phyloP scores from a whole-genome alignment of 1,284 basidiomycete species.

The Tilletia caries region DNA sequence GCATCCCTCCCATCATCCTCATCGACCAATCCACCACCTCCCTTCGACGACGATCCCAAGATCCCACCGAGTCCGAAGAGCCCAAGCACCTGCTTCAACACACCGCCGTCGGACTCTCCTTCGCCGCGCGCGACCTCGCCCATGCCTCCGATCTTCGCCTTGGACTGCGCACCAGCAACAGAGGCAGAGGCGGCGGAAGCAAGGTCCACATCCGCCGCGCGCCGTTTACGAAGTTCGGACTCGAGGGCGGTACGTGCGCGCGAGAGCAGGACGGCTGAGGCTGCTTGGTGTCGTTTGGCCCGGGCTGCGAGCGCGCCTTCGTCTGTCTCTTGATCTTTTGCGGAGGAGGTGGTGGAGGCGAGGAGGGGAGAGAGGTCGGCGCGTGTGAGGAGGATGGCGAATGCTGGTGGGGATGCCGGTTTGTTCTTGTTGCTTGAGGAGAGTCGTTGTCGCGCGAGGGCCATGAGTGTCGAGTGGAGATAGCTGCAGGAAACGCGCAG shows the following conservation, averaged over 20 bases:
- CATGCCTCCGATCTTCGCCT: conserved; percentile 45
- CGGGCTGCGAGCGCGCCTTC: conserved; percentile 23
- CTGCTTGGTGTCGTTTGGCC: conserved; percentile 34
- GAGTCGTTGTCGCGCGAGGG: conserved; percentile 9
- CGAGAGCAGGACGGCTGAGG: conserved; percentile 35
- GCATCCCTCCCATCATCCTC: conserved; percentile 29
- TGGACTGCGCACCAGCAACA: neutral
- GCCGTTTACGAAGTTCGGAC: conserved; percentile 33
- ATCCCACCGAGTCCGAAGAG: conserved; percentile 19
- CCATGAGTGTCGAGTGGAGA: conserved; percentile 38
- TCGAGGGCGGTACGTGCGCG: conserved; percentile 43
- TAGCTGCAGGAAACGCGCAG: conserved; percentile 12
- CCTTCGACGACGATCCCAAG: conserved; percentile 16
- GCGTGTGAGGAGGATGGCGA: conserved; percentile 46
- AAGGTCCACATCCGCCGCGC: conserved; percentile 25
- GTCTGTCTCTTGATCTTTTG: neutral
- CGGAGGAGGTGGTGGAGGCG: conserved; percentile 20
- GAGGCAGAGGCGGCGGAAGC: neutral
- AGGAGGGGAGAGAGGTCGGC: conserved; percentile 47
- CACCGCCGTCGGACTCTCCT: neutral
- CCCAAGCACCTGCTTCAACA: neutral
- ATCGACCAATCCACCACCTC: conserved; percentile 7
- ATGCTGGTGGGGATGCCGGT: conserved; percentile 21
- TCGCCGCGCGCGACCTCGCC: conserved; percentile 27
- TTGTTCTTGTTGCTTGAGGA: conserved; percentile 8